Evolutionary conservation across 2,329 filamentous ascomycete genomes (phyloP).

Genomic region (Fusarium subtropicale): DNA sequence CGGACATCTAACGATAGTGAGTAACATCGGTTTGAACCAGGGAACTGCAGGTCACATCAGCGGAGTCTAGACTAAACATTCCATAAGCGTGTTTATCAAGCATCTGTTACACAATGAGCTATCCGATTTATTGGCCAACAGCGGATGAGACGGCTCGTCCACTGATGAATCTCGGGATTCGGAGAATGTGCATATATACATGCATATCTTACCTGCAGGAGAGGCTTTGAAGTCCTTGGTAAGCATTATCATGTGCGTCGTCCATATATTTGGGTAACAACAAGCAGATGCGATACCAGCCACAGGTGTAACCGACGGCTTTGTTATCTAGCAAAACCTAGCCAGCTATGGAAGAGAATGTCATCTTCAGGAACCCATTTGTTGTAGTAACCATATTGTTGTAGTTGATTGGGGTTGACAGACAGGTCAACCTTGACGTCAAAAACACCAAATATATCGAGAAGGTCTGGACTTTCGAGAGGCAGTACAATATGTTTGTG

Average conservation of each 20-base stretch:
- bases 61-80: neutral
- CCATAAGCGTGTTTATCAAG: neutral
- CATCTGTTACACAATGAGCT: neutral
- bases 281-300: too few species aligned
- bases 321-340: too few species aligned
- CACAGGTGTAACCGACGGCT: neutral
- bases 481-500: neutral
- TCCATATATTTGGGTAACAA: neutral
- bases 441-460: neutral
- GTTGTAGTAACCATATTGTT: neutral
- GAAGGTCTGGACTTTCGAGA: neutral
- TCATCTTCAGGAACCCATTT: neutral
- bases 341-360: neutral
- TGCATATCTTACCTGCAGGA: neutral
- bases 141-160: neutral
- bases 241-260: neutral
- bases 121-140: neutral
- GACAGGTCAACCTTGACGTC: neutral
- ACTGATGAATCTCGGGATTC: neutral
- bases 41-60: neutral
- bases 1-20: neutral
- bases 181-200: neutral
- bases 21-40: neutral
- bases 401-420: too few species aligned
- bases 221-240: neutral